Evolutionary conservation across 257 asterid genomes (phyloP), one percentile per base, ranked within the genome.

Genomic region (Primulina huaijiensis): DNA sequence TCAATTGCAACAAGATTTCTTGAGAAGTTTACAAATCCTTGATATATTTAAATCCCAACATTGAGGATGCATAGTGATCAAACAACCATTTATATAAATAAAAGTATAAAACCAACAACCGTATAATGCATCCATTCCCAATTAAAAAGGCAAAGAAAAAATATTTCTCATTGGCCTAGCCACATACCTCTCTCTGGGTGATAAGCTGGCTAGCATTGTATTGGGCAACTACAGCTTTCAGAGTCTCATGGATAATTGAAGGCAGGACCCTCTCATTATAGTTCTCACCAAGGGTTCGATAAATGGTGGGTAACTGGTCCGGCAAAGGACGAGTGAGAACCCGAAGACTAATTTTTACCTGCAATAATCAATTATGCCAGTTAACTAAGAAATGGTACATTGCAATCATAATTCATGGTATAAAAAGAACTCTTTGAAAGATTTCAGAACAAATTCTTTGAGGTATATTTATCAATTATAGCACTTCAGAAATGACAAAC

Each of bases 131-230:
- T 50, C 20, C 21, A 5, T 14, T 43, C 19, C 8, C 57, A 16
- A 50, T 4, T 43, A 20, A 50, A 50, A 50, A 14, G 57, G 20
- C 21, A 50, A 14, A 43, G 8, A 50, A 17, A 46, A 17, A 50
- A 16, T 4, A 50, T 16, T 50, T 50, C 20, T 50, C 20, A 6
- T 50, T 3, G 53, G 53, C n/a, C 53, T 11, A 9, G 8, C n/a
- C n/a, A 21, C 25, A 33, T 75, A 74, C 74, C 79, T 72, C 75
- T 75, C 79, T 65, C 59, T 80, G 76, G 31, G 84, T 80, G 71
- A 80, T 29, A 3, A 80, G 79, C 65, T 80, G 84, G 66, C 78
- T 74, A 29, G 84, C 84, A 43, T 80, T 80, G 74, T 72, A 76
- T 71, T 73, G 80, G 10, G 84, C 79, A 50, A 80, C 81, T 8